Percentiles rank a stretch among this genome's conserved stretches.
These are phyloP conservation scores for Euphorbia celastroides DNA, from an alignment of 441 rosid genomes.

Conservation along the genomic window DNA sequence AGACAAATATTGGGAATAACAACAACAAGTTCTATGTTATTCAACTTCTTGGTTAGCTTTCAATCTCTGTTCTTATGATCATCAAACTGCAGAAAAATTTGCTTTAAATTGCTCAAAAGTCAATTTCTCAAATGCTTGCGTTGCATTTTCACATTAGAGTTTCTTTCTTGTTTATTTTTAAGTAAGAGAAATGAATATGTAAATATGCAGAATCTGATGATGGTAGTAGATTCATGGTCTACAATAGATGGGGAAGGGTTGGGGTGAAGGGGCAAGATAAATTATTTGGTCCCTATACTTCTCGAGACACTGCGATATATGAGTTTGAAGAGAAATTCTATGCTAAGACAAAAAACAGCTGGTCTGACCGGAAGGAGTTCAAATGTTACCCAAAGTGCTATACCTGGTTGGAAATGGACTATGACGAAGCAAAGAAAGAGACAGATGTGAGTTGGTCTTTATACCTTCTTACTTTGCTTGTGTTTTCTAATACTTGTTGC, in stretches of 20 bases:
- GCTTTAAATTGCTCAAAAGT: neutral
- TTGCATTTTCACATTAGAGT: slow-evolving; percentile 11
- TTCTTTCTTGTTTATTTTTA: neutral
- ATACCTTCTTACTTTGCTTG: neutral
- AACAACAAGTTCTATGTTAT: slow-evolving; percentile 72
- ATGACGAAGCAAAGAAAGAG: slow-evolving; percentile 44
- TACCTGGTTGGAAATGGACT: slow-evolving; percentile 84
- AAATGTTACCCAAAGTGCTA: slow-evolving; percentile 51
- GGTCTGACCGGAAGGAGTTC: slow-evolving; percentile 58
- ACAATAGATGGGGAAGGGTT: slow-evolving; percentile 78
- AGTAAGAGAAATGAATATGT: neutral
- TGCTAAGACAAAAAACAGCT: slow-evolving; percentile 60
- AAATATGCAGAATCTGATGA: slow-evolving; percentile 55
- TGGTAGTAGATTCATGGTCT: slow-evolving; percentile 48
- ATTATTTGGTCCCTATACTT: slow-evolving; percentile 61
- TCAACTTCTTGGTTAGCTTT: slow-evolving; percentile 56
- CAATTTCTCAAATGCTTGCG: neutral
- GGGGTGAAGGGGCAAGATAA: slow-evolving; percentile 81
- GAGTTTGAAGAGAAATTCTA: slow-evolving; percentile 60
- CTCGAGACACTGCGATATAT: slow-evolving; percentile 39
- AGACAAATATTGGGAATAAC: slow-evolving; percentile 61
- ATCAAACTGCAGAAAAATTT: neutral
- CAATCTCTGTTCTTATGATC: neutral
- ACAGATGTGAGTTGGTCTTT: slow-evolving; percentile 31
- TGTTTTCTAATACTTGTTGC: neutral